phyloP scores from a whole-genome alignment of 768 basidiomycete genomes.

The Kwoniella dejecticola region DNA sequence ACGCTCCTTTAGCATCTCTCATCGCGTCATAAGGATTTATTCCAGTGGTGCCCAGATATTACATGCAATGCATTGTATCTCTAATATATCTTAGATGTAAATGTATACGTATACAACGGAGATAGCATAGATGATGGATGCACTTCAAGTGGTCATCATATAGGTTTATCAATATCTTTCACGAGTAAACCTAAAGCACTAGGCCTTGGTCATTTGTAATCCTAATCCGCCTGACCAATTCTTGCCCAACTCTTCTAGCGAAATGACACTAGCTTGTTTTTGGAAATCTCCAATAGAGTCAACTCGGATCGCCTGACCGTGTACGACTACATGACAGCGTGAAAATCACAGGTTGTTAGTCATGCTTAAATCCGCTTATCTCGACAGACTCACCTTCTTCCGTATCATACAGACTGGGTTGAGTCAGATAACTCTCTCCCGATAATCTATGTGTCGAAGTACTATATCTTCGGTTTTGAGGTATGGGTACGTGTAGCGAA shows the following conservation, averaged over 20 bases:
- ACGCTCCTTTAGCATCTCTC: too few relatives aligned
- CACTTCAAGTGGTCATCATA: too few relatives aligned
- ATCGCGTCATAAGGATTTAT: too few relatives aligned
- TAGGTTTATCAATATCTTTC: too few relatives aligned
- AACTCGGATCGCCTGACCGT: constrained; percentile 13
- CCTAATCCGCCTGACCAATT: constrained; percentile 2
- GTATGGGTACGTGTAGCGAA: too few relatives aligned
- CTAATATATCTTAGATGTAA: too few relatives aligned
- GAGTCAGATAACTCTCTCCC: constrained; percentile 7
- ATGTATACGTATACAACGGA: too few relatives aligned
- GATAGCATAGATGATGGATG: not conserved
- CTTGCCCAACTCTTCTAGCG: constrained; percentile 6
- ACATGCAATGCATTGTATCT: too few relatives aligned
- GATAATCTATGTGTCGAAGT: constrained; percentile 1
- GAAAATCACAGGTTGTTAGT: not conserved
- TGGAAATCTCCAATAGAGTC: constrained; percentile 13
- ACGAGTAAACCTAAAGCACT: not conserved
- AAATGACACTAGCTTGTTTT: constrained; percentile 10
- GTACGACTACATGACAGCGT: not conserved
- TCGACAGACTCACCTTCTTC: constrained; percentile 18
- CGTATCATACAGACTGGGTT: constrained; percentile 12
- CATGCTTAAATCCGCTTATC: not conserved
- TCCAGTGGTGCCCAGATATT: too few relatives aligned
- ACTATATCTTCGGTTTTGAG: not conserved
- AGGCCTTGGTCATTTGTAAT: too few relatives aligned